Evolutionary conservation across 202 grass and related monocot species (phyloP).

Genomic region (Carex arenaria): DNA sequence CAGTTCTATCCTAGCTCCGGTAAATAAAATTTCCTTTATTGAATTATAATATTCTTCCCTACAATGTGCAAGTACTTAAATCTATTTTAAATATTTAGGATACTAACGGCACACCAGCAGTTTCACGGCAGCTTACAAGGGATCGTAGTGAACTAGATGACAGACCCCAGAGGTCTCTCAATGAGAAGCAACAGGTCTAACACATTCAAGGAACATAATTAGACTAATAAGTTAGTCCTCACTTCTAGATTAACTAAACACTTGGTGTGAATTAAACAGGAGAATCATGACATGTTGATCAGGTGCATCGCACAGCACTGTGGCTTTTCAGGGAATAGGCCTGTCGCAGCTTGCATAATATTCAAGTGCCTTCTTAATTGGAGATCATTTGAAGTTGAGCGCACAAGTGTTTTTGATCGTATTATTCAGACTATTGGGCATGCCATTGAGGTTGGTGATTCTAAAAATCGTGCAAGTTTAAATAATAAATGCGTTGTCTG

Average conservation of each 20-base stretch:
- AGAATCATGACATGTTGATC: constrained; percentile 98
- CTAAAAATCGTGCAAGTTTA: neutral
- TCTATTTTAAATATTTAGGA: constrained; percentile 51
- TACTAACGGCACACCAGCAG: constrained; percentile 39
- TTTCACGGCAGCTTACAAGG: constrained; percentile 67
- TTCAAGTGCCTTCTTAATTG: constrained; percentile 99
- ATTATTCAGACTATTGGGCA: constrained; percentile 99
- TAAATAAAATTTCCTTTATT: constrained; percentile 36
- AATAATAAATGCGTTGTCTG: constrained; percentile 17
- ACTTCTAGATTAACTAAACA: constrained; percentile 30
- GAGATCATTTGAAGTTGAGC: constrained; percentile 99
- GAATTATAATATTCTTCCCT: constrained; percentile 18
- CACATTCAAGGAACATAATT: constrained; percentile 5
- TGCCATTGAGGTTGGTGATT: constrained; percentile 78
- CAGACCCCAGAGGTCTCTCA: constrained; percentile 93
- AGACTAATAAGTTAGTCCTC: constrained; percentile 16
- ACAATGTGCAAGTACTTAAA: neutral
- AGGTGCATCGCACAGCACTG: constrained; percentile 90
- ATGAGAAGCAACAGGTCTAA: constrained; percentile 88
- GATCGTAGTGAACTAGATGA: constrained; percentile 82
- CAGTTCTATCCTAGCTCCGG: constrained; percentile 48
- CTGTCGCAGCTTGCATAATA: constrained; percentile 90
- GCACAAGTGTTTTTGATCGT: constrained; percentile 99
- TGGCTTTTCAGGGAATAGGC: constrained; percentile 74
- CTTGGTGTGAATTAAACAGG: constrained; percentile 33